Base-by-base conservation (phyloP, 1,284 basidiomycete genomes). In the Apiotrichum laibachii region DNA sequence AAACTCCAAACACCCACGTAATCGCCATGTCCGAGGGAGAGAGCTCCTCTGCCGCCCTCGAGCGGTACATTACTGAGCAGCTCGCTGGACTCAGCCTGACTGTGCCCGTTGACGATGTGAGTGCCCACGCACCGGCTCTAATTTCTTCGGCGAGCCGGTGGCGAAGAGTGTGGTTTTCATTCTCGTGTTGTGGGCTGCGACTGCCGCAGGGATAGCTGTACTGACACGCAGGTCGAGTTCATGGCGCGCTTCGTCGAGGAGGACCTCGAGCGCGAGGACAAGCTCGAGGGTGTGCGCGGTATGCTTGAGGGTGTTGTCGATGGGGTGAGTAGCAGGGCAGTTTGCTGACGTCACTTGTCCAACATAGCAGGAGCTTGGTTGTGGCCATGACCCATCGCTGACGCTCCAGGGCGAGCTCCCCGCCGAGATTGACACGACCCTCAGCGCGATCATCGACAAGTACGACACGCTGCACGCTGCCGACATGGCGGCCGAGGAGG, bases 211-310 rank as follows among this genome's bases (percentile, higher is more conserved):
- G 13, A 7, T 39, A 1, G n/a, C n/a, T 11, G 15, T 6, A n/a
- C 40, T n/a, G 18, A 26, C 8, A 31, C 5, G 35, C 54, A 77
- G 75, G 69, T 76, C 50, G 77, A 77, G 56, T 72, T 72, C 62
- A 77, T 79, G 66, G 73, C 77, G 13, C 68, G 77, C 5, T 73
- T 79, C 42, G 71, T 79, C 21, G 77, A 79, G 58, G 76, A 77
- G 62, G 77, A 79, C 51, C 56, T 79, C 19, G 76, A 77, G 58
- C 65, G 68, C 21, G 74, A 74, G 16, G 76, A 77, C 55, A 78
- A 78, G 65, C 62, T 71, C 26, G 77, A 79, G 61, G 77, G 77
- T n/a, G 72, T 76, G 10, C 68, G 66, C 40, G 73, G 72, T 16
- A 77, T 79, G 76, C 62, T 79, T 13, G 77, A 79, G 57, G 75